Conservation (phyloP, 257 asterid genomes). For the Fraxinus excelsior region DNA sequence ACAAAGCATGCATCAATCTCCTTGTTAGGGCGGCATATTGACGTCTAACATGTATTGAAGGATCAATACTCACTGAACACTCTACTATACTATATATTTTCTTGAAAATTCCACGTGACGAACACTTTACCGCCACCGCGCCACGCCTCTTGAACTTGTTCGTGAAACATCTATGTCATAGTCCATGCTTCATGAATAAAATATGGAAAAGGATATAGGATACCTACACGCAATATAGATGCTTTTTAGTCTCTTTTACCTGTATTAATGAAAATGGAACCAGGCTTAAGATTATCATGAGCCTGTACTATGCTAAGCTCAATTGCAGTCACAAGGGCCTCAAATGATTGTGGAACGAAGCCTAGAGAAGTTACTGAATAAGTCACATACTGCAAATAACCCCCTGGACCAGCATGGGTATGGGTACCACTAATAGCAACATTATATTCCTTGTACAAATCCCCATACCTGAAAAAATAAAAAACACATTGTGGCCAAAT, state of each 20-base stretch:
- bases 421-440: constrained; percentile 71
- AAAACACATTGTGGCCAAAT: too few species aligned
- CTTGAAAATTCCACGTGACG: background rate
- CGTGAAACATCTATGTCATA: too few species aligned
- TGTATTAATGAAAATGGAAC: constrained; percentile 46
- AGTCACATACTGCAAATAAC: constrained; percentile 59
- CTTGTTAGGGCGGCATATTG: too few species aligned
- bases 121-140: too few species aligned
- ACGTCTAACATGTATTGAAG: too few species aligned
- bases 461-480: constrained; percentile 44
- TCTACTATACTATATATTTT: too few species aligned
- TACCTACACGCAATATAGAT: background rate
- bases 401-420: constrained; percentile 76
- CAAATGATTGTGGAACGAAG: constrained; percentile 63
- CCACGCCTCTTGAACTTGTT: too few species aligned
- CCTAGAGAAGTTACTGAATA: constrained; percentile 60
- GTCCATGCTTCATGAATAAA: too few species aligned
- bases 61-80: too few species aligned
- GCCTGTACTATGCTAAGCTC: constrained; percentile 63
- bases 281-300: constrained; percentile 48
- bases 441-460: constrained; percentile 52
- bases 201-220: background rate
- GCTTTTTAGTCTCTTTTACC: constrained; percentile 27
- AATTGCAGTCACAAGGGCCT: constrained; percentile 51
- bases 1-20: too few species aligned